Conservation (phyloP, 257 asterid genomes). For the Catharanthus roseus region DNA sequence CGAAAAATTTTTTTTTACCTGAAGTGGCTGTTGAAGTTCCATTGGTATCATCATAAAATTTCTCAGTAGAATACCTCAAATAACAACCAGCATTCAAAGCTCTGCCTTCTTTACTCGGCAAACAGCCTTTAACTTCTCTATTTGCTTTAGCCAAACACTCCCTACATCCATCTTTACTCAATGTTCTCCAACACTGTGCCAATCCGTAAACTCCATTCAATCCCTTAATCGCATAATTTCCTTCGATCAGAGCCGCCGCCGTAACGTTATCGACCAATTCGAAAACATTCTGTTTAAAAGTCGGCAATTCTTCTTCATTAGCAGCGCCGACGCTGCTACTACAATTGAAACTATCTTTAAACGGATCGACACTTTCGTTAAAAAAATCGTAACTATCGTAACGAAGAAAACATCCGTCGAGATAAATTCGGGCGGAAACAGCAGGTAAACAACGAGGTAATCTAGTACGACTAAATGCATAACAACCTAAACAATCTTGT, state of each 20-base stretch:
- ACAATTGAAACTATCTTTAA: slow-evolving; percentile 44
- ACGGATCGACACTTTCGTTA: slow-evolving; percentile 45
- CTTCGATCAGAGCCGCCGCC: slow-evolving; percentile 33
- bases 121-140: slow-evolving; percentile 38
- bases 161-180: slow-evolving; percentile 55
- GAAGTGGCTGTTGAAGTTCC: slow-evolving; percentile 15
- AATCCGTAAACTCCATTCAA: slow-evolving; percentile 65
- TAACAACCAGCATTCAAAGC: slow-evolving; percentile 79
- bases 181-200: slow-evolving; percentile 85
- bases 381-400: slow-evolving; percentile 54
- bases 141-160: slow-evolving; percentile 70
- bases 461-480: slow-evolving; percentile 67
- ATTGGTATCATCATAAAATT: slow-evolving; percentile 44
- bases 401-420: slow-evolving; percentile 86
- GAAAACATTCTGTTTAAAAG: slow-evolving; percentile 30
- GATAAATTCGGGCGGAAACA: slow-evolving; percentile 51
- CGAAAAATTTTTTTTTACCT: slow-evolving; percentile 42
- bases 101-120: slow-evolving; percentile 75
- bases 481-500: slow-evolving; percentile 76
- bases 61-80: slow-evolving; percentile 68
- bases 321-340: slow-evolving; percentile 22
- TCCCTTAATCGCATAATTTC: slow-evolving; percentile 44
- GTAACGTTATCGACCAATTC: slow-evolving; percentile 48
- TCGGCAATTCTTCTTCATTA: slow-evolving; percentile 12
- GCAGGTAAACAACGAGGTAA: slow-evolving; percentile 73